Conservation (phyloP, 1,139 yeast genomes). For the Zygosaccharomyces pseudobailii region DNA sequence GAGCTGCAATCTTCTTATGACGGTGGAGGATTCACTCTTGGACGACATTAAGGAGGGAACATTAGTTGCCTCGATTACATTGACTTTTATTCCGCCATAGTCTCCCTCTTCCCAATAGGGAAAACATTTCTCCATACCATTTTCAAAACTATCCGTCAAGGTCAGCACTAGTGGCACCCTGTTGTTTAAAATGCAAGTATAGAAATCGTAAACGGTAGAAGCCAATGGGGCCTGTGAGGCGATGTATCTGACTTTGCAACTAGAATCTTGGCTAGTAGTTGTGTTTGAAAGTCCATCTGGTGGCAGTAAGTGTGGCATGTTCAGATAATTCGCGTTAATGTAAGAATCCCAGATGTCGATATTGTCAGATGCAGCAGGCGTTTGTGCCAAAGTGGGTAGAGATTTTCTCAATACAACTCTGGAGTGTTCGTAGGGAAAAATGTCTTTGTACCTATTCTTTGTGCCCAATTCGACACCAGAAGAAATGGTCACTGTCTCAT, state of each 20-base stretch:
- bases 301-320: constrained; percentile 24
- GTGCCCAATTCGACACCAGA: constrained; percentile 72
- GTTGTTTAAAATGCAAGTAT: constrained; percentile 62
- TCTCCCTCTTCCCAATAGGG: constrained; percentile 47
- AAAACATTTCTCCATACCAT: constrained; percentile 52
- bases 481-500: constrained; percentile 42
- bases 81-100: constrained; percentile 28
- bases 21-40: constrained; percentile 13
- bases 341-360: constrained; percentile 39
- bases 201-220: constrained; percentile 69
- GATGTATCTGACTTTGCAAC: constrained; percentile 45
- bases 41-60: not conserved
- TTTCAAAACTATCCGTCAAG: constrained; percentile 55
- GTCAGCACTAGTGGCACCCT: constrained; percentile 60
- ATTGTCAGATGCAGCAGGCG: constrained; percentile 2
- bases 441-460: constrained; percentile 75
- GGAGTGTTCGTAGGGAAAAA: constrained; percentile 74
- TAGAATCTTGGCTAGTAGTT: not conserved
- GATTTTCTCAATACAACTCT: constrained; percentile 46
- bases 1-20: constrained; percentile 39
- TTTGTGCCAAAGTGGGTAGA: constrained; percentile 10
- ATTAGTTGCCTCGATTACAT: constrained; percentile 19
- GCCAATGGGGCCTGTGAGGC: constrained; percentile 84
- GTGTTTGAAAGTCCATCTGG: not conserved
- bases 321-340: constrained; percentile 57